These are phyloP conservation scores for Uromyces viciae-fabae DNA, from an alignment of 1,284 basidiomycete genomes.

Conservation along the genomic window DNA sequence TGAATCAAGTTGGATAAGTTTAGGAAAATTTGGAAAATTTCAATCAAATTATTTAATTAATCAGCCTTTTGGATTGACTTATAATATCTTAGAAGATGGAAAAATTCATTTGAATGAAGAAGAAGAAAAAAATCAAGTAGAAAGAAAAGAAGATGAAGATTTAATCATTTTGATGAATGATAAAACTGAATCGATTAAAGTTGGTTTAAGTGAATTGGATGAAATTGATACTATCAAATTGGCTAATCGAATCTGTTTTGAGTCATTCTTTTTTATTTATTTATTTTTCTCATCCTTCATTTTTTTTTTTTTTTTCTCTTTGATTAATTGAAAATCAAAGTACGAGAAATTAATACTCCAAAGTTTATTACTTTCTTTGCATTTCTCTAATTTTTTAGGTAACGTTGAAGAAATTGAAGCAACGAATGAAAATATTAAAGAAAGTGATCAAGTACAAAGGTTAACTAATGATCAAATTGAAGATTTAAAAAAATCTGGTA, in stretches of 20 bases:
- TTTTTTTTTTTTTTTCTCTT: too few species aligned
- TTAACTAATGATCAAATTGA: conserved; percentile 54
- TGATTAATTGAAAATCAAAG: too few species aligned
- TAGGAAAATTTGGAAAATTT: conserved; percentile 55
- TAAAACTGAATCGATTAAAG: background rate
- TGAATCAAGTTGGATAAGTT: conserved; percentile 49
- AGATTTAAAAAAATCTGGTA: conserved; percentile 52
- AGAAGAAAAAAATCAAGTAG: too few species aligned
- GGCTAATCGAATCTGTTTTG: conserved; percentile 29
- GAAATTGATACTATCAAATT: conserved; percentile 9
- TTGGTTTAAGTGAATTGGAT: background rate
- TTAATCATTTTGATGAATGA: too few species aligned
- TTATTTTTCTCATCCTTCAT: too few species aligned
- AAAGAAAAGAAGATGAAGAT: too few species aligned
- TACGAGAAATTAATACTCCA: too few species aligned
- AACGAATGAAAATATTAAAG: conserved; percentile 55
- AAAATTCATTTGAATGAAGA: conserved; percentile 2
- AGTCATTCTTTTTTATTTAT: conserved; percentile 16
- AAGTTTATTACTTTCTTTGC: too few species aligned
- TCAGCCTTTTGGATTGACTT: conserved; percentile 53
- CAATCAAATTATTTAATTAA: conserved; percentile 52
- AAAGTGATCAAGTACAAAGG: conserved; percentile 52
- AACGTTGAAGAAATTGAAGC: conserved; percentile 51
- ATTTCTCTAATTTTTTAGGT: too few species aligned
- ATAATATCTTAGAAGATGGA: conserved; percentile 50